Percentiles rank a stretch among this genome's conserved stretches.
Evolutionary conservation across 768 basidiomycete species (phyloP).

Genomic region (Suillus tomentosus): DNA sequence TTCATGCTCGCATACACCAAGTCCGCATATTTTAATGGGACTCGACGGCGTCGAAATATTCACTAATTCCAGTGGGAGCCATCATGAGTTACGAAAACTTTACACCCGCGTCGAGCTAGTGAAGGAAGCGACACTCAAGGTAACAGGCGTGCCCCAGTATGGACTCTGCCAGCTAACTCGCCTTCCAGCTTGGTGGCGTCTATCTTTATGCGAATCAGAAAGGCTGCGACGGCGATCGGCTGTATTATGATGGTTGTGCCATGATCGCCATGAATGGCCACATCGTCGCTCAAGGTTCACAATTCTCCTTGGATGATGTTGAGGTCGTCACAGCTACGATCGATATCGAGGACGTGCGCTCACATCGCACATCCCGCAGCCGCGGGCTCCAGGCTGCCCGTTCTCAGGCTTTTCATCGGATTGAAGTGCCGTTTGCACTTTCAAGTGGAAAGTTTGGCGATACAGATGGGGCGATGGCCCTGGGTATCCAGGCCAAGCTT

Average conservation of each 20-base stretch:
- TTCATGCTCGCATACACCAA: constrained; percentile 31
- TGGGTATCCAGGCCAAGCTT: constrained; percentile 49
- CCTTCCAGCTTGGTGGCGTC: constrained; percentile 82
- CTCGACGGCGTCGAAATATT: constrained; percentile 99
- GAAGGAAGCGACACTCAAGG: constrained; percentile 96
- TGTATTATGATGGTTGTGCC: constrained; percentile 97
- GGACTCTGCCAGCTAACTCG: background rate
- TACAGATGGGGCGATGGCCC: constrained; percentile 51
- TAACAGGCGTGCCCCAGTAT: constrained; percentile 26
- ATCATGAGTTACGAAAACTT: constrained; percentile 97
- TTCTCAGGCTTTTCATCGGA: constrained; percentile 74
- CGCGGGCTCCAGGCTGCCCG: constrained; percentile 88
- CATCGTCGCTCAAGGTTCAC: constrained; percentile 92
- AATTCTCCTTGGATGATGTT: constrained; percentile 94
- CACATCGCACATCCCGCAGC: constrained; percentile 82
- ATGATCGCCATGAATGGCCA: constrained; percentile 95
- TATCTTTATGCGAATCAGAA: constrained; percentile 99
- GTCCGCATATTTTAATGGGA: constrained; percentile 97
- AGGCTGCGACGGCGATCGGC: constrained; percentile 96
- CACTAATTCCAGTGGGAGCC: constrained; percentile 97
- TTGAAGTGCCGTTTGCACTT: constrained; percentile 80
- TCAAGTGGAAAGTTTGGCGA: constrained; percentile 75
- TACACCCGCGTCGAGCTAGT: constrained; percentile 90
- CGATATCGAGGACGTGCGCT: constrained; percentile 95
- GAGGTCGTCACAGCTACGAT: constrained; percentile 96